Percentiles rank a stretch among this genome's conserved stretches.
Evolutionary conservation across 306 rosid genomes (phyloP).

Genomic region (Gynostemma pentaphyllum): DNA sequence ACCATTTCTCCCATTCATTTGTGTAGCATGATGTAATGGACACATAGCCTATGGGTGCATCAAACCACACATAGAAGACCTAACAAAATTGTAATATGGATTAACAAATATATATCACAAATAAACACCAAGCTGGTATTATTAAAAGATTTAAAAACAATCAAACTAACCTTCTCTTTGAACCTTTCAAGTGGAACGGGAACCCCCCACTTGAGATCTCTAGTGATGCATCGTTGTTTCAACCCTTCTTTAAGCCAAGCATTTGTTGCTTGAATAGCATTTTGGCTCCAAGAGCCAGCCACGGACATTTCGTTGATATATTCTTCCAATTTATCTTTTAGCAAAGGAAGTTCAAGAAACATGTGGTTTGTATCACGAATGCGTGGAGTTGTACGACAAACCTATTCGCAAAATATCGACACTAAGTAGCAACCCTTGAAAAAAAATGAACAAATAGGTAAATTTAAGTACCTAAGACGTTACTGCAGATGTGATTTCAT

Average conservation of each 20-base stretch:
- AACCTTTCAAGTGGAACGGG: slow-evolving; percentile 90
- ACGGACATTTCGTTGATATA: slow-evolving; percentile 65
- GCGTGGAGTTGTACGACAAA: slow-evolving; percentile 63
- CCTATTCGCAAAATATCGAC: slow-evolving; percentile 24
- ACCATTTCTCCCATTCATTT: slow-evolving; percentile 91
- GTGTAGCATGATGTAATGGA: slow-evolving; percentile 91
- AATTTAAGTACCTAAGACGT: neutral
- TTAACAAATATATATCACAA: neutral
- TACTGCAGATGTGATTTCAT: neutral
- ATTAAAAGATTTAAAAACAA: neutral
- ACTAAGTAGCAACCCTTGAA: neutral
- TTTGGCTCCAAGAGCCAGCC: slow-evolving; percentile 87
- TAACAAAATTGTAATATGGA: slow-evolving; percentile 15
- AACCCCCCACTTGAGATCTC: slow-evolving; percentile 99
- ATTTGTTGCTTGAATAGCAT: slow-evolving; percentile 81
- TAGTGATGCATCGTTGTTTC: slow-evolving; percentile 72
- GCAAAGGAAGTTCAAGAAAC: slow-evolving; percentile 83
- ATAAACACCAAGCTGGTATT: neutral
- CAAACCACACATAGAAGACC: slow-evolving; percentile 99
- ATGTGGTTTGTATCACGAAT: slow-evolving; percentile 79
- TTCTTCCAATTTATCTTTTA: slow-evolving; percentile 56
- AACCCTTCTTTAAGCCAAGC: slow-evolving; percentile 91
- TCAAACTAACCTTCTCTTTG: slow-evolving; percentile 58
- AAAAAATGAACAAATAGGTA: neutral
- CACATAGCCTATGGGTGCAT: slow-evolving; percentile 92